phyloP scores from a whole-genome alignment of 441 rosid species.

The Gossypium laxum region DNA sequence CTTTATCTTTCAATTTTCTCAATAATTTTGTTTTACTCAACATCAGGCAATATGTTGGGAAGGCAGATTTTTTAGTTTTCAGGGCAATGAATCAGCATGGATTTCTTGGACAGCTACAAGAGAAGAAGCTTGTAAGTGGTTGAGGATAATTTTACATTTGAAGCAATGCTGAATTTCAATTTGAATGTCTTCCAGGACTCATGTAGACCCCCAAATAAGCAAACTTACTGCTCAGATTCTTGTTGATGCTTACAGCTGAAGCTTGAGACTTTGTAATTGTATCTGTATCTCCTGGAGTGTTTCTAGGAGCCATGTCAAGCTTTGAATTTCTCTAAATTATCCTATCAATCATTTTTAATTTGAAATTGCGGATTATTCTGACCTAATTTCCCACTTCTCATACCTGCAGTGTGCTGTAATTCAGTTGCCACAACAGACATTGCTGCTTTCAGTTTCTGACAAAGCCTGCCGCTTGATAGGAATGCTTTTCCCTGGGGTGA shows the following conservation, averaged over 20 bases:
- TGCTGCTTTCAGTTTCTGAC: constrained; percentile 89
- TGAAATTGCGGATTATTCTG: constrained; percentile 16
- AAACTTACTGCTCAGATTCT: neutral
- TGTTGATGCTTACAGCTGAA: neutral
- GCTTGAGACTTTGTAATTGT: constrained; percentile 3
- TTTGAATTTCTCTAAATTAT: constrained; percentile 8
- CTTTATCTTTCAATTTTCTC: constrained; percentile 4
- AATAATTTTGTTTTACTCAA: constrained; percentile 10
- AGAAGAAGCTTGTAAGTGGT: constrained; percentile 86
- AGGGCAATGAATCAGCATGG: constrained; percentile 95
- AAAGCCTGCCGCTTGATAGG: constrained; percentile 90
- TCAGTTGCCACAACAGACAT: constrained; percentile 83
- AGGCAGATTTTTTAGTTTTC: constrained; percentile 87
- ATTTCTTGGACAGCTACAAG: constrained; percentile 85
- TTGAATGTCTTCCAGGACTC: constrained; percentile 5
- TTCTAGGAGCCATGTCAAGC: constrained; percentile 6
- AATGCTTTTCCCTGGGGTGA: constrained; percentile 97
- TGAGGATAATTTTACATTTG: constrained; percentile 16
- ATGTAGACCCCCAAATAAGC: neutral
- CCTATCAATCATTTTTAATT: constrained; percentile 4
- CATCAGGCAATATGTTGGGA: constrained; percentile 83
- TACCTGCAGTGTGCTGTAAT: constrained; percentile 77
- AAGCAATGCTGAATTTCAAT: neutral
- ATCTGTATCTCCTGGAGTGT: neutral
- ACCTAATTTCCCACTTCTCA: constrained; percentile 16